Conservation (phyloP, 73 alveolate genomes). For the Tetrahymena elliotti region DNA sequence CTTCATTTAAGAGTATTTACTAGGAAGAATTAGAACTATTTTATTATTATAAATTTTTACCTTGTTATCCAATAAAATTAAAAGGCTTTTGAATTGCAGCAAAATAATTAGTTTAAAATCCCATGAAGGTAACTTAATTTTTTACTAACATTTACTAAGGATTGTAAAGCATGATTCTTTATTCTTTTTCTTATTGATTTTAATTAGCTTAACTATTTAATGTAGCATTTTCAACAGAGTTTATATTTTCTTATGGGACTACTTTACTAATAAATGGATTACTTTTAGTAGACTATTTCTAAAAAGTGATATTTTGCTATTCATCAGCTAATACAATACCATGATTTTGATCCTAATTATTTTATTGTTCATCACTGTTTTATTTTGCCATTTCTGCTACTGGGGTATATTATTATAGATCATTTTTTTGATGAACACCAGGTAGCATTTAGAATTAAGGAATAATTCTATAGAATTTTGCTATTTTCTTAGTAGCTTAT, state of each 20-base stretch:
- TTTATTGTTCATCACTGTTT: neutral
- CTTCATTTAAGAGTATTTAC: neutral
- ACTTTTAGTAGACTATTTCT: too few species aligned
- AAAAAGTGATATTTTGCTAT: neutral
- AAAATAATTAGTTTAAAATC: neutral
- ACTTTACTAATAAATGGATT: too few species aligned
- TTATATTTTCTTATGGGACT: neutral
- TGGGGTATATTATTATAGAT: neutral
- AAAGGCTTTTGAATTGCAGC: neutral
- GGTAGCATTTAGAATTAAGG: neutral
- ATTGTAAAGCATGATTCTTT: neutral
- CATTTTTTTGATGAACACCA: neutral
- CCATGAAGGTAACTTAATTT: neutral
- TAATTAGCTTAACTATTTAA: too few species aligned
- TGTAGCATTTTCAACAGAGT: neutral
- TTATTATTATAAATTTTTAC: too few species aligned
- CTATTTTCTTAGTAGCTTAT: neutral
- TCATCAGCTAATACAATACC: neutral
- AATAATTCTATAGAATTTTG: neutral
- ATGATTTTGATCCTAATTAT: neutral
- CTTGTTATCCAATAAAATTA: neutral
- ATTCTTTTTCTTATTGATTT: neutral
- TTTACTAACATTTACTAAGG: neutral
- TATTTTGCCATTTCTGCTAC: too few species aligned
- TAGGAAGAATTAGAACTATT: neutral